phyloP scores from a whole-genome alignment of 2,329 filamentous ascomycete species.

The Leptosphaerulina australis region DNA sequence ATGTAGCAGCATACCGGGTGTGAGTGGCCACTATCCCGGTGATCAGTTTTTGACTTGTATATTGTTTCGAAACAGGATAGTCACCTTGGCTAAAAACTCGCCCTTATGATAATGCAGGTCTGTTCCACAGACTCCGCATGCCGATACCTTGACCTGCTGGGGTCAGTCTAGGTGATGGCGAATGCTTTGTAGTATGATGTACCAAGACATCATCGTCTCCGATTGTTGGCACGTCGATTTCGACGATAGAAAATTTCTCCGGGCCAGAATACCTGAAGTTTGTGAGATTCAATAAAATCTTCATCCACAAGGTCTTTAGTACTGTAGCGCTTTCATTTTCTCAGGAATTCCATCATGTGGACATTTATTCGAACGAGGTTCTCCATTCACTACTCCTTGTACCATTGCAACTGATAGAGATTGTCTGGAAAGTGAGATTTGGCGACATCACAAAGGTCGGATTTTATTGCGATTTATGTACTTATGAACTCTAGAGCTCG shows the following conservation, averaged over 20 bases:
- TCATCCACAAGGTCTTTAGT: background rate
- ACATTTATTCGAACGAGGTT: background rate
- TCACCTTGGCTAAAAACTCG: conserved; percentile 32
- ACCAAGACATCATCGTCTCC: conserved; percentile 35
- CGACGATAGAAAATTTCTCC: conserved; percentile 29
- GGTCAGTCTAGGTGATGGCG: background rate
- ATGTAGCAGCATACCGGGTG: conserved; percentile 21
- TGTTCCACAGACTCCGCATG: conserved; percentile 35
- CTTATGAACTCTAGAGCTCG: background rate
- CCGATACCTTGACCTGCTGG: conserved; percentile 30
- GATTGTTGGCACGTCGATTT: conserved; percentile 25
- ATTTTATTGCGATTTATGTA: background rate
- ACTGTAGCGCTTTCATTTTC: conserved; percentile 36
- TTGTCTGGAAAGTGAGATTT: background rate
- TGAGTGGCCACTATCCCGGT: conserved; percentile 26
- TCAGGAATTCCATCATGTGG: conserved; percentile 15
- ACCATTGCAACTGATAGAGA: background rate
- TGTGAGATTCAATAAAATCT: background rate
- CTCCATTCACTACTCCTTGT: background rate
- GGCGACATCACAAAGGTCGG: background rate
- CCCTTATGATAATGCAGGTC: conserved; percentile 37
- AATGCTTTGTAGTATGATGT: background rate
- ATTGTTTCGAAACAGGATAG: background rate
- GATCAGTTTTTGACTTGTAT: background rate
- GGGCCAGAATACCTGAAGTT: conserved; percentile 26